Percentiles rank a stretch among this genome's conserved stretches.
phyloP scores from a whole-genome alignment of 73 alveolate species.

The Paraurostyla sp. region DNA sequence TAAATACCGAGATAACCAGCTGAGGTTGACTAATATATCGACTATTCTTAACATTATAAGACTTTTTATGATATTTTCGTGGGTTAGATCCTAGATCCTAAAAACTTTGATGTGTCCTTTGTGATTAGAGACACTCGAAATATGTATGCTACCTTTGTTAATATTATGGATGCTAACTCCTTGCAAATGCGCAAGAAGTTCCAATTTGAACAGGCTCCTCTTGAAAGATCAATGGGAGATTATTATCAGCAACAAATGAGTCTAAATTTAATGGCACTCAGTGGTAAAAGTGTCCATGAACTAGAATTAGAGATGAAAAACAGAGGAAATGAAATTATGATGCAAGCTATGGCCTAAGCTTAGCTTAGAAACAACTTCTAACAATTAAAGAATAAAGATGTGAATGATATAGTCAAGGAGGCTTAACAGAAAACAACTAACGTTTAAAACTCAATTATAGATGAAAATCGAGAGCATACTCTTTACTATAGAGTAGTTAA shows the following conservation, averaged over 20 bases:
- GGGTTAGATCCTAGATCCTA: slow-evolving; percentile 65
- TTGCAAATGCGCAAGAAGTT: slow-evolving; percentile 50
- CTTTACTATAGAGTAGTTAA: slow-evolving; percentile 95
- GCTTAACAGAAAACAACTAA: slow-evolving; percentile 18
- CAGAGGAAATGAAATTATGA: slow-evolving; percentile 66
- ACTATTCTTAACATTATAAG: slow-evolving; percentile 67
- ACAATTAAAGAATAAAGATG: slow-evolving; percentile 66
- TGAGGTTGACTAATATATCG: slow-evolving; percentile 47
- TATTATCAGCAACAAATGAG: slow-evolving; percentile 43
- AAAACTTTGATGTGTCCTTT: slow-evolving; percentile 52
- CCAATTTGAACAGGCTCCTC: slow-evolving; percentile 67
- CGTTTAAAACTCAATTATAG: background rate
- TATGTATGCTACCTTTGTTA: slow-evolving; percentile 67
- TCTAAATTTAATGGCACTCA: slow-evolving; percentile 42
- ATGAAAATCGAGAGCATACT: slow-evolving; percentile 43
- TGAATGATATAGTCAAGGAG: slow-evolving; percentile 61
- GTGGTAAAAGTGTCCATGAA: slow-evolving; percentile 63
- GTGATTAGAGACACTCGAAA: slow-evolving; percentile 66
- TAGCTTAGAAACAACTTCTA: slow-evolving; percentile 53
- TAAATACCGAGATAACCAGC: slow-evolving; percentile 33
- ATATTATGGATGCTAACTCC: slow-evolving; percentile 65
- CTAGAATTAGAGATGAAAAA: slow-evolving; percentile 63
- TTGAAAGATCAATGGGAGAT: slow-evolving; percentile 59
- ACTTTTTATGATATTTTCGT: slow-evolving; percentile 75
- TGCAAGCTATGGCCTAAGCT: slow-evolving; percentile 67